Percentiles rank a stretch among this genome's conserved stretches.
phyloP scores from a whole-genome alignment of 805 yeast genomes.

The Dipodascus geniculatus region DNA sequence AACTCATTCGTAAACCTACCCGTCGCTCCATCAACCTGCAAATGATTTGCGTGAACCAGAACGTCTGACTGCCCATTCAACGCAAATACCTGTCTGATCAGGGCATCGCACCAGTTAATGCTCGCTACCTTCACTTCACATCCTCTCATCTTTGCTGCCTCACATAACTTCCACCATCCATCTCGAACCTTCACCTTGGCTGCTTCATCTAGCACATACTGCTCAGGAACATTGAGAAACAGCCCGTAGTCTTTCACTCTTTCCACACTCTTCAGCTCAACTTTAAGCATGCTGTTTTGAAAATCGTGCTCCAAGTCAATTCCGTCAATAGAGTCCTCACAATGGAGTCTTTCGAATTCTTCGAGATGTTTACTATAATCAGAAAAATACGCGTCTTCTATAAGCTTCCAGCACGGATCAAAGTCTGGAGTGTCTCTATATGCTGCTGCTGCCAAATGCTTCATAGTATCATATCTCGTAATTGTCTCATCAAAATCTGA shows the following conservation, averaged over 20 bases:
- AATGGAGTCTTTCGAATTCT: constrained; percentile 11
- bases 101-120: constrained; percentile 47
- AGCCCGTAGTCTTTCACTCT: constrained; percentile 29
- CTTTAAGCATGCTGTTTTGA: constrained; percentile 33
- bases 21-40: constrained; percentile 28
- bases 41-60: constrained; percentile 29
- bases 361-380: constrained; percentile 26
- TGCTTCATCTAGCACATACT: constrained; percentile 28
- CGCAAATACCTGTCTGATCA: constrained; percentile 30
- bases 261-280: constrained; percentile 39
- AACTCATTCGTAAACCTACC: constrained; percentile 16
- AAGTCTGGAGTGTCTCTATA: constrained; percentile 29
- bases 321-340: constrained; percentile 21
- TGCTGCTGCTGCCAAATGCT: constrained; percentile 38
- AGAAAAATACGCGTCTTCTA: constrained; percentile 31
- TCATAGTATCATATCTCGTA: constrained; percentile 43
- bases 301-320: constrained; percentile 33
- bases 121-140: constrained; percentile 39
- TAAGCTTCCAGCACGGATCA: constrained; percentile 32
- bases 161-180: constrained; percentile 30
- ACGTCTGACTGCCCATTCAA: constrained; percentile 14
- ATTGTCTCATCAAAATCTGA: constrained; percentile 63
- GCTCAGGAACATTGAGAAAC: constrained; percentile 32
- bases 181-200: constrained; percentile 27
- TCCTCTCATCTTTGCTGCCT: constrained; percentile 10